A percentile compares a stretch with the other conserved stretches of the same genome.
phyloP scores from a whole-genome alignment of 164 flowering plant species.

The Warburgia ugandensis region DNA sequence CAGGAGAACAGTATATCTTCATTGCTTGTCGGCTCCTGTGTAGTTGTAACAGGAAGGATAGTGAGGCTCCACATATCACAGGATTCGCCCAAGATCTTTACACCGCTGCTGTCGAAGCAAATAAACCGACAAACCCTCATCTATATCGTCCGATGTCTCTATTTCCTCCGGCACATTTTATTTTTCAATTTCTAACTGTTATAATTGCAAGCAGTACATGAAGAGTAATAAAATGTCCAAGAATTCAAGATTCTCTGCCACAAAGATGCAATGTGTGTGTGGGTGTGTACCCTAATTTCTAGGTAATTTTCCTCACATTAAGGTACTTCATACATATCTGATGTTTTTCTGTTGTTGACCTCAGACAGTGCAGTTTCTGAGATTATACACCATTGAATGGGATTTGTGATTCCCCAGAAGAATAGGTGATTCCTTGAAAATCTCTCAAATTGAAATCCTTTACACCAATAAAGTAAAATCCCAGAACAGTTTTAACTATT shows the following conservation, averaged over 20 bases:
- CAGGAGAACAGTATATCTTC: neutral
- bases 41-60: too few species aligned
- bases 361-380: neutral
- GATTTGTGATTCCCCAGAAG: neutral
- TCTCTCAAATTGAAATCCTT: too few species aligned
- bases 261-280: too few species aligned
- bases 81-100: neutral
- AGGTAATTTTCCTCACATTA: neutral
- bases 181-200: slow-evolving; percentile 90
- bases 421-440: too few species aligned
- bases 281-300: too few species aligned
- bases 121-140: slow-evolving; percentile 26
- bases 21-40: too few species aligned
- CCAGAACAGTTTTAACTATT: neutral
- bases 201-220: slow-evolving; percentile 6
- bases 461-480: neutral
- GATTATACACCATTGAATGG: neutral
- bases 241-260: neutral
- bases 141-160: too few species aligned
- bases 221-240: neutral
- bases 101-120: neutral
- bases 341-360: too few species aligned
- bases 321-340: neutral
- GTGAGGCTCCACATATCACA: slow-evolving; percentile 2
- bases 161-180: slow-evolving; percentile 86